Evolutionary conservation across 2,329 filamentous ascomycete species (phyloP).

Genomic region (Botryotinia calthae): DNA sequence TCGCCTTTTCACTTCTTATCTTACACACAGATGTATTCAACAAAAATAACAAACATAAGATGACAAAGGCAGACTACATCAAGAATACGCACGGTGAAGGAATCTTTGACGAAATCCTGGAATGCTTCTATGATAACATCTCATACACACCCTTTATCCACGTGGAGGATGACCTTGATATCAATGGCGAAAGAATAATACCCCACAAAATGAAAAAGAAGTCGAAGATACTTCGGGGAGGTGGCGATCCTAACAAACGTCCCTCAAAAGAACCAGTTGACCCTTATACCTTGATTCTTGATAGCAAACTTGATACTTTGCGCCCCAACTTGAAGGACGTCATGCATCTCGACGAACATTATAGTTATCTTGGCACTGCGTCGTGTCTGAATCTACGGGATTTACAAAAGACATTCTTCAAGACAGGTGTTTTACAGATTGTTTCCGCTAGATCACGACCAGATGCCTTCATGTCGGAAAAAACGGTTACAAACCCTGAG

Average conservation of each 20-base stretch:
- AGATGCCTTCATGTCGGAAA: constrained; percentile 90
- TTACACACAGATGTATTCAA: constrained; percentile 99
- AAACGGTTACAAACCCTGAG: constrained; percentile 77
- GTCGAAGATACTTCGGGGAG: constrained; percentile 61
- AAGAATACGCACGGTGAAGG: constrained; percentile 92
- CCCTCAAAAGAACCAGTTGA: constrained; percentile 82
- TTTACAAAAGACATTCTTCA: constrained; percentile 84
- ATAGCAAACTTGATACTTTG: constrained; percentile 78
- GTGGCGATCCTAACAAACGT: constrained; percentile 61
- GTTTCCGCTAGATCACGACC: constrained; percentile 90
- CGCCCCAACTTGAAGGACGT: constrained; percentile 87
- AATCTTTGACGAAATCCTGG: constrained; percentile 88
- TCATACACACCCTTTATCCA: constrained; percentile 98
- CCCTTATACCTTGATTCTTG: constrained; percentile 90
- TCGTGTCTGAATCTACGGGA: constrained; percentile 74
- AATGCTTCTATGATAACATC: constrained; percentile 98
- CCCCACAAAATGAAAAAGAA: constrained; percentile 70
- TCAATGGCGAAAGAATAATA: constrained; percentile 70
- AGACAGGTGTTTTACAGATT: constrained; percentile 89
- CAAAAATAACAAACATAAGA: constrained; percentile 99
- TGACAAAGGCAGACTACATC: constrained; percentile 93
- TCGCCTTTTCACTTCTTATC: constrained; percentile 94
- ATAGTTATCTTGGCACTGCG: constrained; percentile 78
- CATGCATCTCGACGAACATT: constrained; percentile 88
- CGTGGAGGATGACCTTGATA: constrained; percentile 85